A percentile compares a stretch with the other conserved stretches of the same genome.
Evolutionary conservation across 148 eudicot species (phyloP).

Genomic region (Diospyros lotus): DNA sequence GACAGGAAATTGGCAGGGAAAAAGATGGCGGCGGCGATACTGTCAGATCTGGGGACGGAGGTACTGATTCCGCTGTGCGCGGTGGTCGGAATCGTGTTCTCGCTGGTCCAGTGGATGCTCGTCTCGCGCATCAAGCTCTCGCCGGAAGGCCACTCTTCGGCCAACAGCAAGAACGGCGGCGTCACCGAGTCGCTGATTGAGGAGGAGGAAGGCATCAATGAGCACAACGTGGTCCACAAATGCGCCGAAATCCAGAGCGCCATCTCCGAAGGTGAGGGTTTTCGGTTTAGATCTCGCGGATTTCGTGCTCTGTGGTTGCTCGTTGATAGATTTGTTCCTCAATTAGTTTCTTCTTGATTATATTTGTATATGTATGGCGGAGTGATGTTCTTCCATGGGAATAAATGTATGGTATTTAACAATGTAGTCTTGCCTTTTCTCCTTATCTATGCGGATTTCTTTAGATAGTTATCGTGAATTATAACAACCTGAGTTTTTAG

Average conservation of each 20-base stretch:
- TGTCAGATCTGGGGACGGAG: constrained; percentile 78
- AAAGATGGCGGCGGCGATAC: constrained; percentile 44
- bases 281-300: constrained; percentile 10
- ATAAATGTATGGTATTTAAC: no score
- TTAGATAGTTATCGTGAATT: no score
- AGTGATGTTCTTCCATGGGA: no score
- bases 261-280: constrained; percentile 71
- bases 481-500: no score
- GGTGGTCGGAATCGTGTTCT: constrained; percentile 67
- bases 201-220: constrained; percentile 78
- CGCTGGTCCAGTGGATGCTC: constrained; percentile 67
- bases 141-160: constrained; percentile 13
- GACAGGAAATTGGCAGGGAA: no score
- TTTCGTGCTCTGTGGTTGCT: background rate
- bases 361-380: no score
- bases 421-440: no score
- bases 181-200: constrained; percentile 57
- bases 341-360: background rate
- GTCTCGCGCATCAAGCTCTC: constrained; percentile 64
- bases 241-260: constrained; percentile 90
- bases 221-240: constrained; percentile 52
- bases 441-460: no score
- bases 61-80: constrained; percentile 73
- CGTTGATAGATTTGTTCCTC: background rate
- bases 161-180: constrained; percentile 32